Conservation (phyloP, 495 filamentous ascomycete species). For the Podospora pseudopauciseta region DNA sequence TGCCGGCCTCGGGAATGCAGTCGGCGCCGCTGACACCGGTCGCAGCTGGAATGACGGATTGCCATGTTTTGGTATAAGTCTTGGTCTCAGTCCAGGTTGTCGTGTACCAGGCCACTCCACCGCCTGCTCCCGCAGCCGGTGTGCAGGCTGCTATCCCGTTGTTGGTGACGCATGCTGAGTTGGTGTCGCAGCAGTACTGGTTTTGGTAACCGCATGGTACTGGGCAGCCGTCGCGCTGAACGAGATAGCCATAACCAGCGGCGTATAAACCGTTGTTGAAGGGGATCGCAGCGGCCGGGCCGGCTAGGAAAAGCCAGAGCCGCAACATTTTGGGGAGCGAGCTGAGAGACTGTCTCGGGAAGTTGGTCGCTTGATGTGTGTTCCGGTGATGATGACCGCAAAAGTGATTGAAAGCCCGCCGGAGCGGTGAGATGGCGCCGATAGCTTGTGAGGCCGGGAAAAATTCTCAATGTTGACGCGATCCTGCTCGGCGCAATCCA, state of each 20-base stretch:
- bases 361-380: background rate
- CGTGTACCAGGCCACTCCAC: constrained; percentile 60
- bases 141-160: constrained; percentile 40
- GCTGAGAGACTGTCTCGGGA: constrained; percentile 4
- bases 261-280: constrained; percentile 37
- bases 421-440: background rate
- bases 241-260: constrained; percentile 40
- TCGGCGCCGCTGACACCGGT: constrained; percentile 43
- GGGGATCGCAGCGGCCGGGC: constrained; percentile 36
- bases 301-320: constrained; percentile 27
- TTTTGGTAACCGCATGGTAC: constrained; percentile 64
- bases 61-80: constrained; percentile 66
- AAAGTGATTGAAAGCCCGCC: background rate
- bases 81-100: constrained; percentile 69
- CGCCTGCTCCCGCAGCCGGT: constrained; percentile 29
- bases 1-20: constrained; percentile 50
- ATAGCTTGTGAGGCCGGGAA: background rate
- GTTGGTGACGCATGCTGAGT: constrained; percentile 62
- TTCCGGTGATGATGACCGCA: background rate
- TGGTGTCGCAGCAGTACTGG: constrained; percentile 63
- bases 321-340: constrained; percentile 12
- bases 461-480: background rate
- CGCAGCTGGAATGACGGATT: constrained; percentile 37
- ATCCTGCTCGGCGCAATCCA: background rate
- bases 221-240: constrained; percentile 51